A percentile compares a stretch with the other conserved stretches of the same genome.
Conservation (phyloP, 2,329 filamentous ascomycete genomes). For the Trichoderma semiorbis region DNA sequence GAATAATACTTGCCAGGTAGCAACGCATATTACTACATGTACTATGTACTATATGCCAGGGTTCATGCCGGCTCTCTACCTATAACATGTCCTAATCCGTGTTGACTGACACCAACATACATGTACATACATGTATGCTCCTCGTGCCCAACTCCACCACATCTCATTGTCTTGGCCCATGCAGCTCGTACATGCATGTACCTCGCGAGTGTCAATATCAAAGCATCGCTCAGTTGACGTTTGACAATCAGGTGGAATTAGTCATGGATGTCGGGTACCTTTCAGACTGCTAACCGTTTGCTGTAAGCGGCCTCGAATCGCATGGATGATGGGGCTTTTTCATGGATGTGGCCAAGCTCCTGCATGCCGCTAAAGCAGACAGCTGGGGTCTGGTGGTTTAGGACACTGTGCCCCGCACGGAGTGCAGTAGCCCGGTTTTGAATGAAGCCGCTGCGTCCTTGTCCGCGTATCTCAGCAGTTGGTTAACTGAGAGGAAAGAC, state of each 20-base stretch:
- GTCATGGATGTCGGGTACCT: neutral
- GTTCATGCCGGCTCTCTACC: neutral
- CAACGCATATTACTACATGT: neutral
- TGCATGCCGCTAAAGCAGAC: neutral
- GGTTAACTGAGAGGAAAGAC: neutral
- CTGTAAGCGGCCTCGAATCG: neutral
- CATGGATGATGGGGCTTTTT: neutral
- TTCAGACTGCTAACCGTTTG: neutral
- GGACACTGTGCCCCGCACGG: neutral
- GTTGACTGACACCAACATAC: neutral
- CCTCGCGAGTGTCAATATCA: neutral
- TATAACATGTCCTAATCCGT: neutral
- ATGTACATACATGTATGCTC: neutral
- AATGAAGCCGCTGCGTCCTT: neutral
- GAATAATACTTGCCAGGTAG: neutral
- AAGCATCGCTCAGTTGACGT: neutral
- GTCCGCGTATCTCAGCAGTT: neutral
- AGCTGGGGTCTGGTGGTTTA: neutral
- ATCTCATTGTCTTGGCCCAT: neutral
- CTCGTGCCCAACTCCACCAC: neutral
- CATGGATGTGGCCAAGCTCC: neutral
- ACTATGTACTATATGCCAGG: neutral
- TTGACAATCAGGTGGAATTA: neutral
- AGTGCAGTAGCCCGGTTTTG: neutral
- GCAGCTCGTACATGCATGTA: neutral